Conservation (phyloP, 371 early-diverging fungal genomes). For the Mortierella sp. region DNA sequence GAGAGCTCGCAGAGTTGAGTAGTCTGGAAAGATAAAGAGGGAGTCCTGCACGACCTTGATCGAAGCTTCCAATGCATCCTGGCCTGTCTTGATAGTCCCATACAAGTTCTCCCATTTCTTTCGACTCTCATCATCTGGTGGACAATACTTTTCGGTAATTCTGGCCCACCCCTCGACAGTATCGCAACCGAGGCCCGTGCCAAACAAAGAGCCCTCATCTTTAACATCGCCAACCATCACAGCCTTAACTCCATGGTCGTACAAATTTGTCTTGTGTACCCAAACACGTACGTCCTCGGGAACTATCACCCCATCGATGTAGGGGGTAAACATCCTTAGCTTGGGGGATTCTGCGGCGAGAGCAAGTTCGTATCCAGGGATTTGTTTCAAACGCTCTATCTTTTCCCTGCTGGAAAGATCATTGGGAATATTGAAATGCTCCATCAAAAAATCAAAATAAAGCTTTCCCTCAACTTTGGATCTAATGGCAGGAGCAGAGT, state of each 20-base stretch:
- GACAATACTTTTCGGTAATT: constrained; percentile 29
- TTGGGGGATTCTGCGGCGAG: constrained; percentile 9
- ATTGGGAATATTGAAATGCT: constrained; percentile 29
- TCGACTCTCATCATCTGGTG: constrained; percentile 21
- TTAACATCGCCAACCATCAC: constrained; percentile 31
- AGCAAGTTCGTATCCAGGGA: constrained; percentile 17
- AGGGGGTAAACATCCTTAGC: constrained; percentile 28
- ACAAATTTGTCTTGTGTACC: constrained; percentile 14
- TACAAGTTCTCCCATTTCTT: constrained; percentile 26
- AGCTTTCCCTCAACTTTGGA: constrained; percentile 18
- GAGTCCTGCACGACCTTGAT: constrained; percentile 16
- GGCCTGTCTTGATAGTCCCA: constrained; percentile 22
- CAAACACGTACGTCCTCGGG: constrained; percentile 20
- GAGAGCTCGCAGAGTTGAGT: constrained; percentile 23
- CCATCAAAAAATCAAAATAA: constrained; percentile 25
- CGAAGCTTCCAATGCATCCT: constrained; percentile 8
- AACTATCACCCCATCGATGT: constrained; percentile 27
- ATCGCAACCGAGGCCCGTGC: constrained; percentile 5
- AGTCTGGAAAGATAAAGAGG: constrained; percentile 20
- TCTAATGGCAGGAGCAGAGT: constrained; percentile 25
- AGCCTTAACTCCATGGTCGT: constrained; percentile 30
- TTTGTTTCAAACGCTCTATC: constrained; percentile 9
- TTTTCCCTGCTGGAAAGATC: constrained; percentile 29
- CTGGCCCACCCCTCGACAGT: constrained; percentile 24
- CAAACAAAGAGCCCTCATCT: constrained; percentile 36